phyloP scores from a whole-genome alignment of 2,329 filamentous ascomycete species.

The Aspergillus spinulosporus region DNA sequence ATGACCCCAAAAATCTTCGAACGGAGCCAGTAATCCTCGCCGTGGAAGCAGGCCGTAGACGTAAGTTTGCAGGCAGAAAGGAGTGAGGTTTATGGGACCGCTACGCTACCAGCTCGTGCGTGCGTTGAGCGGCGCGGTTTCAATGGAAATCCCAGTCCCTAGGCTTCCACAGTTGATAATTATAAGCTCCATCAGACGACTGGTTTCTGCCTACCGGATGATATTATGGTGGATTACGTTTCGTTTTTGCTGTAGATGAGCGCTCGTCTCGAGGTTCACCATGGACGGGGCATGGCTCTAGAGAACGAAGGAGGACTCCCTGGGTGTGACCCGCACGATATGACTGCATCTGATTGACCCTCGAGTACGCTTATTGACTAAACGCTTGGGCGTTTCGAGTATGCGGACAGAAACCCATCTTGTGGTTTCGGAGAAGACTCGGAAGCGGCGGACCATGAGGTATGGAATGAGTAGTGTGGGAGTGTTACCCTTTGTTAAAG shows the following conservation, averaged over 20 bases:
- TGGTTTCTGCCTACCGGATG: slow-evolving; percentile 28
- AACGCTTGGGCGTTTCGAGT: no score
- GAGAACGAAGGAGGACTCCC: slow-evolving; percentile 26
- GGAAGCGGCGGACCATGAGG: no score
- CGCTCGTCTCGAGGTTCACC: background rate
- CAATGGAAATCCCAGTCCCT: background rate
- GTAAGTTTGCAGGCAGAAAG: slow-evolving; percentile 30
- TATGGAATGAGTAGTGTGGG: no score
- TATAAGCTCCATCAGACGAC: slow-evolving; percentile 23
- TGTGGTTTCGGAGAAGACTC: no score
- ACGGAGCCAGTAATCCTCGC: slow-evolving; percentile 24
- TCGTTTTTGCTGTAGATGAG: slow-evolving; percentile 27
- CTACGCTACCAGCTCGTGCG: slow-evolving; percentile 40
- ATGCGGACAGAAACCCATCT: no score
- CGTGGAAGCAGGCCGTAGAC: slow-evolving; percentile 16
- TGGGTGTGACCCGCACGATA: slow-evolving; percentile 32
- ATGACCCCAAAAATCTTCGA: slow-evolving; percentile 10
- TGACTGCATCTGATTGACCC: slow-evolving; percentile 29
- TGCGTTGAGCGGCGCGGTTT: slow-evolving; percentile 31
- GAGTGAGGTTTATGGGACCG: slow-evolving; percentile 40
- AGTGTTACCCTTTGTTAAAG: no score
- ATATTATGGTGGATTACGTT: slow-evolving; percentile 39
- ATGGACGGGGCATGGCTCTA: background rate
- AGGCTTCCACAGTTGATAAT: background rate
- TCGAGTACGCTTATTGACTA: no score